Base-by-base conservation (phyloP, 2,329 filamentous ascomycete genomes). In the Exserohilum rostratum region DNA sequence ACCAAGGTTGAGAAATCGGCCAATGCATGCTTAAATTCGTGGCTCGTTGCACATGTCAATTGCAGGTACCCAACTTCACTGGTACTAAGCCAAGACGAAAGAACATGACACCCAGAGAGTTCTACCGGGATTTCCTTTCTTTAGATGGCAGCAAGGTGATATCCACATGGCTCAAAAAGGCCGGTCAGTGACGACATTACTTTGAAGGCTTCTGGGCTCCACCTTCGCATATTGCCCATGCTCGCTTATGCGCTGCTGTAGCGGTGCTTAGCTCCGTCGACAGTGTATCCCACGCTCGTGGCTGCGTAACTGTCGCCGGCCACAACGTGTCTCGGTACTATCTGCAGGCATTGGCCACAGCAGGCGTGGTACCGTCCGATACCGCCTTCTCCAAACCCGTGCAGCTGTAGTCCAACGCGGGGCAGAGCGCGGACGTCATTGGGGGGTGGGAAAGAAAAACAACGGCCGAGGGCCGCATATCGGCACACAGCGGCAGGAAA, bases 401-500 rank as follows among this genome's bases (percentile, higher is more conserved):
- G 9, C 25, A 29, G 39, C 25, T 15, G 40, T 15, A 31, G 31
- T 10, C 18, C 30, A 35, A 35, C 43, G 43, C 43, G 43, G 43
- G 43, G 43, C 43, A 46, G n/a, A 35, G 43, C 30, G 15, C 34
- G 43, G 31, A 46, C 43, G 43, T 46, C 31, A 46, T 46, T 35
- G 11, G 22, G 22, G 22, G 22, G 22, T 17, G 13, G 5, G n/a
- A 46, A 15, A 22, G 20, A 35, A 25, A 35, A 33, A 35, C n/a
- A 35, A 38, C 13, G 29, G 15, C 39, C 15, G 20, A 15, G 5
- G 33, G 30, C 43, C 30, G 13, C 20, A 45, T 13, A 27, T 46
- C 43, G 31, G 43, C 43, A 34, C 20, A n/a, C n/a, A n/a, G n/a
- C n/a, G n/a, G n/a, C n/a, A n/a, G 13, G 34, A 17, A 11, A 30